Evolutionary conservation across 2,329 filamentous ascomycete species (phyloP), one percentile per base, ranked within the genome.

Genomic region (Sporothrix curviconia): DNA sequence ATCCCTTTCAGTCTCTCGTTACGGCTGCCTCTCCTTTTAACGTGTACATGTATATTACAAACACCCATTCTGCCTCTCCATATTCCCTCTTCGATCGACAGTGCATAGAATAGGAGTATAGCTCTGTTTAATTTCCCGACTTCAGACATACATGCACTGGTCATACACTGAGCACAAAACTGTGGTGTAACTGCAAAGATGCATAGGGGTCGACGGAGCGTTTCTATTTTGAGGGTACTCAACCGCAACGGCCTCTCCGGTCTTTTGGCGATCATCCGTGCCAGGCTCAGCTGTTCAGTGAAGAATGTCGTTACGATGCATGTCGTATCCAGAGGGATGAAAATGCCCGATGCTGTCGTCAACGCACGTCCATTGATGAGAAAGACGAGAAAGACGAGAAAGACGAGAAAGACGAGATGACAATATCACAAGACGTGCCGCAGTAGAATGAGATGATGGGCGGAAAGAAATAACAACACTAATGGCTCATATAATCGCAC

Each of bases 251-350:
- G n/a, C n/a, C n/a, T n/a, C n/a, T n/a, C n/a, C n/a, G n/a, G n/a
- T n/a, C n/a, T n/a, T n/a, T n/a, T n/a, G n/a, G n/a, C 14, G 32
- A 32, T 50, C 32, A 22, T 14, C 32, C 15, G 28, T 47, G n/a
- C 12, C 43, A 46, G 14, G 32, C n/a, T 40, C 17, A n/a, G 37
- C 37, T 8, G 25, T 22, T 7, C n/a, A 32, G 28, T 46, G 36
- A 22, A 5, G 7, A 24, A 34, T 11, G 46, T 36, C 46, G 47
- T 25, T n/a, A n/a, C n/a, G n/a, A n/a, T n/a, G n/a, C n/a, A n/a
- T n/a, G n/a, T n/a, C n/a, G n/a, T n/a, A 50, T 50, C 37, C 32
- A n/a, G 32, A 50, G 47, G 47, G 47, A 50, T 37, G 22, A 50
- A 34, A 22, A 17, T n/a, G n/a, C n/a, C n/a, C n/a, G n/a, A n/a